Percentiles rank a stretch among this genome's conserved stretches.
These are phyloP conservation scores for Akanthomyces muscarius DNA, from an alignment of 2,329 filamentous ascomycete genomes.

Conservation along the genomic window DNA sequence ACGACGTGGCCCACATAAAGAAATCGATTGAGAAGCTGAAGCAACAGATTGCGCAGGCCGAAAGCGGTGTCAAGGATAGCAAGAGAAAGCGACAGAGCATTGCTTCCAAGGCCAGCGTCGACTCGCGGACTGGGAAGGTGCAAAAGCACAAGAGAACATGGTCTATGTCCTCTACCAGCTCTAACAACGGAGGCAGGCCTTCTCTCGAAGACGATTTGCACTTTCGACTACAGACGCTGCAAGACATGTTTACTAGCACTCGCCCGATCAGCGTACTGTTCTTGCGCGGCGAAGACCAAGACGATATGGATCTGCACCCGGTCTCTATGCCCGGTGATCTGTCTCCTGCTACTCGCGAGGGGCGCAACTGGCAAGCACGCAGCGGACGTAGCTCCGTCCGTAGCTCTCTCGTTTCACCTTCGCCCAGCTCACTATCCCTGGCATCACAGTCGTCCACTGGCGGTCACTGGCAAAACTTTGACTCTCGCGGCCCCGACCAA, in stretches of 20 bases:
- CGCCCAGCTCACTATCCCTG: slow-evolving; percentile 61
- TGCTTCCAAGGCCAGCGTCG: slow-evolving; percentile 42
- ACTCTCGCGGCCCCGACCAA: slow-evolving; percentile 52
- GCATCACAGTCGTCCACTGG: slow-evolving; percentile 48
- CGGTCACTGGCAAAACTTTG: slow-evolving; percentile 55
- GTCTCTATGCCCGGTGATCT: slow-evolving; percentile 68
- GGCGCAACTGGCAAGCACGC: slow-evolving; percentile 46
- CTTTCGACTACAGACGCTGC: slow-evolving; percentile 70
- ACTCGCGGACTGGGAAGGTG: slow-evolving; percentile 71
- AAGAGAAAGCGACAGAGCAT: slow-evolving; percentile 58
- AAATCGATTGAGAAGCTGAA: slow-evolving; percentile 96
- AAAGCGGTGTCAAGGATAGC: slow-evolving; percentile 62
- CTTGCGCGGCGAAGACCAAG: slow-evolving; percentile 69
- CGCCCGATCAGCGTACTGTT: slow-evolving; percentile 74
- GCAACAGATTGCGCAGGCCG: slow-evolving; percentile 81
- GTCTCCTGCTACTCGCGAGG: slow-evolving; percentile 54
- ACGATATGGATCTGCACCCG: slow-evolving; percentile 76
- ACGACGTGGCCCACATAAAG: slow-evolving; percentile 90
- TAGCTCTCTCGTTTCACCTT: slow-evolving; percentile 61
- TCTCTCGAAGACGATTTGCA: slow-evolving; percentile 71
- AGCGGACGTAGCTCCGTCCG: slow-evolving; percentile 56
- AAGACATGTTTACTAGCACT: slow-evolving; percentile 87
- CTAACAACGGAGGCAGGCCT: slow-evolving; percentile 47
- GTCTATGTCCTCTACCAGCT: slow-evolving; percentile 83
- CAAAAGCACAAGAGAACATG: slow-evolving; percentile 90